Base-by-base conservation (phyloP, 305 asterid genomes). In the Ajuga reptans region DNA sequence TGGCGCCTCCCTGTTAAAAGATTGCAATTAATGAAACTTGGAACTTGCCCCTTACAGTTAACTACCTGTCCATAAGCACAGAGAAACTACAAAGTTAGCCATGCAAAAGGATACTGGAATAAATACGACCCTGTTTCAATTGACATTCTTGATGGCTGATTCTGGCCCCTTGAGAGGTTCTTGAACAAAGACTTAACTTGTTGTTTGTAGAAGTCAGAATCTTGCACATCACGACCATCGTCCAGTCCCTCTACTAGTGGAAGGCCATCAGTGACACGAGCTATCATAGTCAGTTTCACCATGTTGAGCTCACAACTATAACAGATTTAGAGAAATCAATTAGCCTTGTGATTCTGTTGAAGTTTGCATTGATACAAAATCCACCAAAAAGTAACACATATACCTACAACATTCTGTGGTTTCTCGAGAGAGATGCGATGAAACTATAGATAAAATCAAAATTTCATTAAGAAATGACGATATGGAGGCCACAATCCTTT, bases 191-290 rank as follows among this genome's bases (percentile, higher is more conserved):
- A 80, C 71, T 92, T 92, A 58, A 82, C 98, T 84, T 90, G 97
- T 70, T 85, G 95, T 78, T 92, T 92, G 81, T 92, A 92, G 64
- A 71, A 78, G 81, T 92, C 97, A 39, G 91, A 74, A 76, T 92
- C 91, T n/a, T 86, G 87, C 78, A 92, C 70, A 68, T 92, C 98
- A 31, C 98, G 91, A 53, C 90, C 90, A 78, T 92, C 98, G 66
- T 92, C 98, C 74, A 92, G 83, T 21, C 96, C 98, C 82, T 92
- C 97, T 39, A 81, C 98, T 39, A 89, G 70, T 0, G 88, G 97
- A 73, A 92, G 96, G 54, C 98, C 98, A 80, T 92, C 98, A 65
- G 88, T 90, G 52, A 92, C 96, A 77, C 98, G 96, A 75, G 96
- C 95, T 72, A 92, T 85, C 98, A 92, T 79, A 4, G 98, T 92